Base-by-base conservation (phyloP, 768 basidiomycete species). In the Tephrocybe sp. region DNA sequence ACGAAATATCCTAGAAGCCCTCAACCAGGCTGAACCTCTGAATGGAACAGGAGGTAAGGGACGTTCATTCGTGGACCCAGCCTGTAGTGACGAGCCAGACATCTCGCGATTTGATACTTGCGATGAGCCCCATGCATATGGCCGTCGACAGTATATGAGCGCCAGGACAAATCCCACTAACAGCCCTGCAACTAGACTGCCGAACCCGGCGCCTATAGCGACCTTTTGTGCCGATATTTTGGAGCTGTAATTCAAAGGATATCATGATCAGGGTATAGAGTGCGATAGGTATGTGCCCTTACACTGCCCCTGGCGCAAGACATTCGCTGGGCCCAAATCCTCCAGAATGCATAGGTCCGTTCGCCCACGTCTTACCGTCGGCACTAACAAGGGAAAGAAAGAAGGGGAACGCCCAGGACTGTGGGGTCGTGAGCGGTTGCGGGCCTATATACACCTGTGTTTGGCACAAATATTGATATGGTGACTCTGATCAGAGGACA, bases 291-390 rank as follows among this genome's bases (percentile, higher is more conserved):
- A 13, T 2, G 5, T 4, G 37, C 8, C 3, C 65, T 31, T 57
- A 69, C 69, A 71, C 59, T n/a, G 64, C 57, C 11, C 64, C 65
- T 5, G 70, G 66, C n/a, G 67, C 62, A 18, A 80, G 62, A 50
- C 79, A 79, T 15, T 58, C 61, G 13, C 62, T 70, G 1, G 68
- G 56, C 4, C 68, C 67, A 25, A 60, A 61, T 1, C 72, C 72
- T 8, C 76, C 75, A 3, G 72, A 72, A 34, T 72, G 74, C 49
- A 80, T 55, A 0, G 79, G 80, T 1, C 80, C 79, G 49, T 72
- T 74, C 1, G 73, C 62, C 79, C 80, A 82, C 21, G 63, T 53
- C 15, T 66, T 58, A 3, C 78, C 78, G 34, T 74, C 70, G 0
- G 76, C 64, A 51, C 78, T 79, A 9, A 59, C 57, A 5, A 82